Conservation (phyloP, 2,329 filamentous ascomycete genomes). For the Fusarium oxysporum region DNA sequence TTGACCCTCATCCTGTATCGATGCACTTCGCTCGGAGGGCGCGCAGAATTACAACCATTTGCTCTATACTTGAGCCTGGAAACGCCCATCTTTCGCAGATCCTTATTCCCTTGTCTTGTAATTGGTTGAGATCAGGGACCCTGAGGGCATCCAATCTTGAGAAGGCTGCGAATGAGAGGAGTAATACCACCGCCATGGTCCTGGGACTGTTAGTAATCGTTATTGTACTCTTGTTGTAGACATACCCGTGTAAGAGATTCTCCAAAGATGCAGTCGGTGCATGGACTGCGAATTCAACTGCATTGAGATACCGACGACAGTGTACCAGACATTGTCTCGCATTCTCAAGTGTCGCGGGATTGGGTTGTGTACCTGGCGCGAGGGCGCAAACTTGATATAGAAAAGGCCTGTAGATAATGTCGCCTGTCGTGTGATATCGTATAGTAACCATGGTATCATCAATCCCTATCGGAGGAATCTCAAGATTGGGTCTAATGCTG, state of each 20-base stretch:
- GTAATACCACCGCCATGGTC: slow-evolving; percentile 32
- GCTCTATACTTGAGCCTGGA: slow-evolving; percentile 35
- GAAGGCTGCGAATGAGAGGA: slow-evolving; percentile 35
- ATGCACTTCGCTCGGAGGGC: slow-evolving; percentile 36
- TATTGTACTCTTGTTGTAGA: rapidly evolving
- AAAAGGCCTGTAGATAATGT: slow-evolving; percentile 37
- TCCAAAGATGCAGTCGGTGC: slow-evolving; percentile 26
- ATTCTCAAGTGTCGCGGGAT: slow-evolving; percentile 27
- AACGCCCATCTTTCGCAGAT: slow-evolving; percentile 40
- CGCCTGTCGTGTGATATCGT: slow-evolving; percentile 30
- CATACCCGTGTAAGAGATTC: slow-evolving; percentile 35
- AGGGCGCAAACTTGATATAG: slow-evolving; percentile 32
- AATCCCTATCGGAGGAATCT: slow-evolving; percentile 6
- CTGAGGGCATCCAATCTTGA: slow-evolving; percentile 23
- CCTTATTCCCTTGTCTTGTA: slow-evolving; percentile 35
- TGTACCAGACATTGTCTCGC: slow-evolving; percentile 31
- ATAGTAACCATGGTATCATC: slow-evolving; percentile 37
- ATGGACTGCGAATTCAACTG: slow-evolving; percentile 28
- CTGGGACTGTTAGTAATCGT: neutral
- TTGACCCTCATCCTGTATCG: slow-evolving; percentile 12
- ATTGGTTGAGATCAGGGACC: slow-evolving; percentile 28
- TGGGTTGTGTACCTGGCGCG: neutral
- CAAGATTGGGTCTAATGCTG: slow-evolving; percentile 27
- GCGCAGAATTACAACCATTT: slow-evolving; percentile 38
- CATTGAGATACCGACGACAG: slow-evolving; percentile 25